phyloP scores from a whole-genome alignment of 352 stramenopile species.

The Phytopythium chamaehyphon region DNA sequence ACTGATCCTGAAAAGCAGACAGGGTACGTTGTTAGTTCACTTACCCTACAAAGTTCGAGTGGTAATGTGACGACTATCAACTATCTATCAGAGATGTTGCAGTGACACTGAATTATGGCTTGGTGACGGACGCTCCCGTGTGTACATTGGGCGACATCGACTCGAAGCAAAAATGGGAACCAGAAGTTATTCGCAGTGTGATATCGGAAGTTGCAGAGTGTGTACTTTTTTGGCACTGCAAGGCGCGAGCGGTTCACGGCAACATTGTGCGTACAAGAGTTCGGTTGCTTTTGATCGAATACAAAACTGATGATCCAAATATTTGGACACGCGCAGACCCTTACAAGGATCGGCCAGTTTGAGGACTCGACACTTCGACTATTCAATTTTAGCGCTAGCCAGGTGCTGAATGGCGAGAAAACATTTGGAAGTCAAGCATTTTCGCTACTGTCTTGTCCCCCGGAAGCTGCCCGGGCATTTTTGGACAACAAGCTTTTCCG shows the following conservation, averaged over 20 bases:
- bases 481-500: conserved; percentile 33
- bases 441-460: conserved; percentile 26
- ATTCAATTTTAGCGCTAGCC: conserved; percentile 39
- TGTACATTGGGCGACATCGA: conserved; percentile 41
- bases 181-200: conserved; percentile 21
- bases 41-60: too few species aligned
- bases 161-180: conserved; percentile 28
- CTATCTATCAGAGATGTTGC: conserved; percentile 30
- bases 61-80: not conserved
- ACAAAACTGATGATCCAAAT: too few species aligned
- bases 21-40: conserved; percentile 17
- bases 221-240: conserved; percentile 50
- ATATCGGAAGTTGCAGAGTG: conserved; percentile 45
- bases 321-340: conserved; percentile 14
- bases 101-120: conserved; percentile 45
- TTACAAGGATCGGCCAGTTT: conserved; percentile 47
- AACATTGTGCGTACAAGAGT: conserved; percentile 42
- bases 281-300: not conserved
- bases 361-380: conserved; percentile 31
- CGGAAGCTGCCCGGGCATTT: conserved; percentile 49
- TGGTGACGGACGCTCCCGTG: conserved; percentile 51
- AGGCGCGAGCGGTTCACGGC: conserved; percentile 49
- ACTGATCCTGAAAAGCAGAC: conserved; percentile 49
- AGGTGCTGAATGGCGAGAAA: conserved; percentile 26
- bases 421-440: conserved; percentile 24